A percentile compares a stretch with the other conserved stretches of the same genome.
phyloP scores from a whole-genome alignment of 2,329 filamentous ascomycete genomes.

The Epichloe elymi region DNA sequence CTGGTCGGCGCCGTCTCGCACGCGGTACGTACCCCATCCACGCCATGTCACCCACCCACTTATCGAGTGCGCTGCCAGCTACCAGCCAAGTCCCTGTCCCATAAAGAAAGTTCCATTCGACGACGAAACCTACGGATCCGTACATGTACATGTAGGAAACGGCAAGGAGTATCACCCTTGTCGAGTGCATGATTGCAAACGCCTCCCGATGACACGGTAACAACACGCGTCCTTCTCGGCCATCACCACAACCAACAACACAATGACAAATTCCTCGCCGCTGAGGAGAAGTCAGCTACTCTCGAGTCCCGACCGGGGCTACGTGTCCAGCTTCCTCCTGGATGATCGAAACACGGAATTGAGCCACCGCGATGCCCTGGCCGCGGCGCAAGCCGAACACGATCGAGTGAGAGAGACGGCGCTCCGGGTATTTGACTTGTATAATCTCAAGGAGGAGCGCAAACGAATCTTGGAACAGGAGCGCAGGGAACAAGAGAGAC shows the following conservation, averaged over 20 bases:
- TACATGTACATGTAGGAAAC: background rate
- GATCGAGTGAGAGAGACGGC: conserved; percentile 45
- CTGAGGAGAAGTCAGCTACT: conserved; percentile 24
- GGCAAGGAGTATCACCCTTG: background rate
- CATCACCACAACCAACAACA: conserved; percentile 3
- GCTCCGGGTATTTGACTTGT: conserved; percentile 32
- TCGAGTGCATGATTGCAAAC: too few species aligned
- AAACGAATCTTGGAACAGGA: conserved; percentile 30
- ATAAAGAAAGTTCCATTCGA: too few species aligned
- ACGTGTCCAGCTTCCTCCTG: conserved; percentile 47
- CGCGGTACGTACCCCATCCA: too few species aligned
- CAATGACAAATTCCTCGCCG: conserved; percentile 33
- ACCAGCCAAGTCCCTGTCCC: too few species aligned
- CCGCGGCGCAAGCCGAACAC: conserved; percentile 52
- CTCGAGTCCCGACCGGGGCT: conserved; percentile 30
- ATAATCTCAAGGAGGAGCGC: conserved; percentile 33
- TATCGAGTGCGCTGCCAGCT: too few species aligned
- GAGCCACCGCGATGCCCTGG: conserved; percentile 52
- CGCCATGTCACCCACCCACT: too few species aligned
- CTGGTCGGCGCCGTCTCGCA: too few species aligned
- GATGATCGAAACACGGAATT: conserved; percentile 49
- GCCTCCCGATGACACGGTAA: background rate
- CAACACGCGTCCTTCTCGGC: background rate
- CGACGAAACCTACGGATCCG: too few species aligned
- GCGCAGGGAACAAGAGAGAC: conserved; percentile 31